These are phyloP conservation scores for Calonectria pauciramosa DNA, from an alignment of 2,329 filamentous ascomycete genomes.

Conservation along the genomic window DNA sequence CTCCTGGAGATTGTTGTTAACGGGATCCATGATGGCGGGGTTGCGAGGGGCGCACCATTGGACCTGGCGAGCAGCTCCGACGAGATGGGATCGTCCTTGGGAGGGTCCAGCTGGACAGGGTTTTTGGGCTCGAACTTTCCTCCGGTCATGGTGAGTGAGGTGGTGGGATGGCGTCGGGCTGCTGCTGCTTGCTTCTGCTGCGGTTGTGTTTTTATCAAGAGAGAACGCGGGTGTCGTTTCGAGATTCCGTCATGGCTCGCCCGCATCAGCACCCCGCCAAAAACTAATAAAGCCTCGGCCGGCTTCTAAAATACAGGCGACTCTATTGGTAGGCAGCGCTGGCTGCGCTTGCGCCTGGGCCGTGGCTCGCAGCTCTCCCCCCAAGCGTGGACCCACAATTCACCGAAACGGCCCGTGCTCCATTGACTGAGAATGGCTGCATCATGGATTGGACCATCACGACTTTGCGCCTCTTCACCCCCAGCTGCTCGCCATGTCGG, in stretches of 20 bases:
- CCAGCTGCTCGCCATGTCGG: constrained; percentile 47
- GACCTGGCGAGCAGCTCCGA: constrained; percentile 83
- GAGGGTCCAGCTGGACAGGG: constrained; percentile 81
- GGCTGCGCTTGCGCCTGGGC: neutral
- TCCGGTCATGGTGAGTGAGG: constrained; percentile 59
- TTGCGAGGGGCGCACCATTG: constrained; percentile 72
- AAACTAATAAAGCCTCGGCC: constrained; percentile 31
- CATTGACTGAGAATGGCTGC: constrained; percentile 30
- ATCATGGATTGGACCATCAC: constrained; percentile 23
- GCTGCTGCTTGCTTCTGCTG: neutral
- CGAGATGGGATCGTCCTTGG: constrained; percentile 91
- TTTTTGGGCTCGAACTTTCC: constrained; percentile 83
- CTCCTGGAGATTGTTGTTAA: constrained; percentile 62
- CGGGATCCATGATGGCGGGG: constrained; percentile 14
- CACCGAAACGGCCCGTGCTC: constrained; percentile 39
- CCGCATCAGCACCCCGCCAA: constrained; percentile 25
- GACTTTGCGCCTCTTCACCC: constrained; percentile 5
- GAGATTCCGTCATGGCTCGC: constrained; percentile 40
- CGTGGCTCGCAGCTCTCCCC: neutral
- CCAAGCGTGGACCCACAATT: constrained; percentile 35
- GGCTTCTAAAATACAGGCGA: constrained; percentile 19
- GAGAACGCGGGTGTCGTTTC: constrained; percentile 10
- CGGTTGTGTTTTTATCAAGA: neutral
- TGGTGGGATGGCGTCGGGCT: neutral
- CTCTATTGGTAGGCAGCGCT: constrained; percentile 12